Evolutionary conservation across 805 yeast species (phyloP).

Genomic region (Pichia exigua): DNA sequence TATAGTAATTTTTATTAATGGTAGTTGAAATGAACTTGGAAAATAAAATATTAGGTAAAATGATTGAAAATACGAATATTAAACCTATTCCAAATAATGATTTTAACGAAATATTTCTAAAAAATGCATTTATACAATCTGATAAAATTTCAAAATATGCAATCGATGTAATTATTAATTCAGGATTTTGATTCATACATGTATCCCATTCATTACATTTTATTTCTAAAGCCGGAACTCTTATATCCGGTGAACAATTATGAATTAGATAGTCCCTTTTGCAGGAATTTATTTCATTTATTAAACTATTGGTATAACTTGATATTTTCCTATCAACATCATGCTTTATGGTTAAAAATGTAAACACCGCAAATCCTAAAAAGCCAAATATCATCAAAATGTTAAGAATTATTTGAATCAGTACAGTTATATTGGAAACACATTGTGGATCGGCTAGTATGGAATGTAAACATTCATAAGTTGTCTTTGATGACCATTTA

Average conservation of each 20-base stretch:
- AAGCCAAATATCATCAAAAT: slow-evolving; percentile 18
- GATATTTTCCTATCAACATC: slow-evolving; percentile 72
- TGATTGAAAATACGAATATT: slow-evolving; percentile 12
- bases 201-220: slow-evolving; percentile 68
- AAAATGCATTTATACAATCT: slow-evolving; percentile 28
- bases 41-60: slow-evolving; percentile 25
- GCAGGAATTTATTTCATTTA: slow-evolving; percentile 62
- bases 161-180: slow-evolving; percentile 27
- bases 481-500: background rate
- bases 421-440: slow-evolving; percentile 19
- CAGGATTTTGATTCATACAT: slow-evolving; percentile 79
- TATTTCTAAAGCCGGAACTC: slow-evolving; percentile 70
- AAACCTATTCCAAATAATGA: slow-evolving; percentile 17
- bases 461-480: slow-evolving; percentile 3
- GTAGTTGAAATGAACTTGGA: slow-evolving; percentile 20
- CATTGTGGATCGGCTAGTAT: slow-evolving; percentile 23
- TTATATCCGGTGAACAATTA: slow-evolving; percentile 53
- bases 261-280: slow-evolving; percentile 61
- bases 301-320: slow-evolving; percentile 48
- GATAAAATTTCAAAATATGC: slow-evolving; percentile 29
- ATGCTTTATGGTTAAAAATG: slow-evolving; percentile 21
- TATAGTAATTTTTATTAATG: slow-evolving; percentile 21
- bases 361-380: slow-evolving; percentile 14
- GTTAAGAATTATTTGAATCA: slow-evolving; percentile 23
- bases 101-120: slow-evolving; percentile 23